A percentile compares a stretch with the other conserved stretches of the same genome.
Conservation (phyloP, 148 eudicot species). For the Agrostemma githago region DNA sequence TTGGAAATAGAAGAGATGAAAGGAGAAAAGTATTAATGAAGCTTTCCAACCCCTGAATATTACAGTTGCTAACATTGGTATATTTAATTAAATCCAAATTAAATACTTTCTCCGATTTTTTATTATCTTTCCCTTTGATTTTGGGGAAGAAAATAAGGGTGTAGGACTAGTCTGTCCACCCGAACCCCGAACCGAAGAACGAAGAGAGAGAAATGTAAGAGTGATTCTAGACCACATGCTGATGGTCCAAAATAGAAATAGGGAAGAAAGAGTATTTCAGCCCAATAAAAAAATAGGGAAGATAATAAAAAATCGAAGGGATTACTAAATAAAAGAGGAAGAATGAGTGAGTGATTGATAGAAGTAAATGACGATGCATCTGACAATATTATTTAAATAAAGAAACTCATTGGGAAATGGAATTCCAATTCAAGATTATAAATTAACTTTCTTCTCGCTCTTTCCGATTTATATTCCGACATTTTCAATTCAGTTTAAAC, state of each 20-base stretch:
- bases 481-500: no score
- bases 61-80: slow-evolving; percentile 24
- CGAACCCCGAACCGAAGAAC: no score
- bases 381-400: slow-evolving; percentile 21
- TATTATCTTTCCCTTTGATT: no score
- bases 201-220: no score
- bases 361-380: slow-evolving; percentile 24
- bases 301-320: no score
- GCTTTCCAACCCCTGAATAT: slow-evolving; percentile 12
- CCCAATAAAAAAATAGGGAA: no score
- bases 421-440: neutral
- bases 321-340: neutral
- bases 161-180: no score
- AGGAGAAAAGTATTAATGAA: slow-evolving; percentile 24
- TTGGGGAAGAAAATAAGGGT: no score
- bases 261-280: no score
- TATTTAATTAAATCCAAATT: neutral
- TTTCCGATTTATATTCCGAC: no score
- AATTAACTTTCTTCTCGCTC: neutral
- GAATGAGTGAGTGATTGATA: neutral
- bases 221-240: no score
- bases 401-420: slow-evolving; percentile 30
- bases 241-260: no score
- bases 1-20: slow-evolving; percentile 10
- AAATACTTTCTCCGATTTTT: neutral